Evolutionary conservation across 2,329 filamentous ascomycete species (phyloP), one percentile per base, ranked within the genome.

Genomic region (Cercospora janseana): DNA sequence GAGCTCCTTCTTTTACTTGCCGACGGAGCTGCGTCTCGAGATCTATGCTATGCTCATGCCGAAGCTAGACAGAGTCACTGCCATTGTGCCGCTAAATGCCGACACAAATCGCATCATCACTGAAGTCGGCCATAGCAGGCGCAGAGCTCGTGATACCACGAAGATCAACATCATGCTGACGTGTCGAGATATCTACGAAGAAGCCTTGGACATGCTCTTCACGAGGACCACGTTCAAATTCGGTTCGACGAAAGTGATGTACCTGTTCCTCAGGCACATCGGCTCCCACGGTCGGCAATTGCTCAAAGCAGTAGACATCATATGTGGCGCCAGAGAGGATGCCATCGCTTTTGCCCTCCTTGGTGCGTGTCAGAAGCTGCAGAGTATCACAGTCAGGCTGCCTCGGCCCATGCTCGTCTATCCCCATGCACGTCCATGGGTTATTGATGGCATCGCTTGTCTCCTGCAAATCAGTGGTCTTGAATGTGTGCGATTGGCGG

Each of bases 1-100:
- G 12, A 66, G 57, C 31, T 53, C 57, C 9, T 58, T 75, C 48
- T 72, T 75, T 65, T 63, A 57, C 12, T 72, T 87, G 1, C 77
- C 85, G 18, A 72, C 74, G 2, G 83, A 86, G 59, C 72, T 87
- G 4, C 76, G 77, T 20, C 78, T 85, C 41, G 75, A 85, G 61
- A 78, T 86, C 24, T 79, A 75, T 63, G 55, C 60, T 23, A 59
- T 63, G 23, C 64, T 75, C 21, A 64, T 76, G 12, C 60, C 63
- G 6, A 28, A 31, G 12, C 29, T 63, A 27, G 52, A 53, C 23
- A 21, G 59, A 13, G 52, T 46, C 29, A 65, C 50, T 7, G 53
- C 56, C 4, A 64, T 66, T 18, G 52, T 60, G 7, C 49, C 56
- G 6, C 50, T 60, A 4, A 55, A 62, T 41, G 51, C 55, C 13